Evolutionary conservation across 176 grass and related monocot species (phyloP).

Genomic region (Elymus sibiricus): DNA sequence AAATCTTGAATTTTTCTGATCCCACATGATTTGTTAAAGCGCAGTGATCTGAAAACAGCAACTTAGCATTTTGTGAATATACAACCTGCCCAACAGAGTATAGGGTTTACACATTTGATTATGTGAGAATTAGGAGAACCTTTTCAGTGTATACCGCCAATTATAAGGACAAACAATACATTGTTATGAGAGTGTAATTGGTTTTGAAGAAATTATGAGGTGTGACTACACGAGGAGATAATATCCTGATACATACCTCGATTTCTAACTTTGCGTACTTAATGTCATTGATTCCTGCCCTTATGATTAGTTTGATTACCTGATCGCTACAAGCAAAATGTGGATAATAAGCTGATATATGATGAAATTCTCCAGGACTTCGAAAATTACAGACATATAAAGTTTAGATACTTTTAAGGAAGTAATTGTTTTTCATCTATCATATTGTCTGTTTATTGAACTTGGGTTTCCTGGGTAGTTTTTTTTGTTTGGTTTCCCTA

Average conservation of each 20-base stretch:
- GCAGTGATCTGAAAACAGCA: neutral
- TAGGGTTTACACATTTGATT: neutral
- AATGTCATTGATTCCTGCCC: neutral
- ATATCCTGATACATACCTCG: neutral
- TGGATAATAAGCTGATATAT: neutral
- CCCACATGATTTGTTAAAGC: neutral
- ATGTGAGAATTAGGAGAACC: neutral
- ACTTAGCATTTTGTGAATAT: neutral
- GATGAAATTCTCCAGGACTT: neutral
- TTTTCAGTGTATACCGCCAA: slow-evolving; percentile 3
- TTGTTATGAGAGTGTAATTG: neutral
- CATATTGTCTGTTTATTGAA: neutral
- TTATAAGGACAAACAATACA: neutral
- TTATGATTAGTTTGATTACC: neutral
- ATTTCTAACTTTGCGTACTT: neutral
- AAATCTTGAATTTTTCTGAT: slow-evolving; percentile 12
- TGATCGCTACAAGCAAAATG: neutral
- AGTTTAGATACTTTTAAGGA: neutral
- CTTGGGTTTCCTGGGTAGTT: neutral
- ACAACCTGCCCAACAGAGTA: neutral
- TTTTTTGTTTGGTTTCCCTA: neutral
- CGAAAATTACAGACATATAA: neutral
- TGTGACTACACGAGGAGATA: neutral
- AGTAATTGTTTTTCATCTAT: neutral
- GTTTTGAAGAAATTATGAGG: neutral